These are phyloP conservation scores for Pilobolus umbonatus DNA, from an alignment of 192 early-diverging fungal genomes.

Conservation along the genomic window DNA sequence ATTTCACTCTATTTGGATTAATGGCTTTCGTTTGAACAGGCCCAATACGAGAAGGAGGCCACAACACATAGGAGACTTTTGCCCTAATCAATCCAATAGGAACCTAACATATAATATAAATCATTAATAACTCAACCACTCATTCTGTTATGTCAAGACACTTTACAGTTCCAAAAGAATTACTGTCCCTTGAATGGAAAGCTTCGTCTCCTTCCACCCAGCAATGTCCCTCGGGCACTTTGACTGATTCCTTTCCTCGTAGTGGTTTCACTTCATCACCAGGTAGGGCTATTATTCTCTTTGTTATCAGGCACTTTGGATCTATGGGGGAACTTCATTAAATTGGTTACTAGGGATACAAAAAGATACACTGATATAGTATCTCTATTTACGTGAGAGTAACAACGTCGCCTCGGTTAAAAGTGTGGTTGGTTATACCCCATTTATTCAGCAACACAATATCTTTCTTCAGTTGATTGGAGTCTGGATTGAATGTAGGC, in stretches of 20 bases:
- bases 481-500: slow-evolving; percentile 76
- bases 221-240: slow-evolving; percentile 72
- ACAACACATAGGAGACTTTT: slow-evolving; percentile 56
- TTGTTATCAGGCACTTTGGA: slow-evolving; percentile 67
- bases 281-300: slow-evolving; percentile 80
- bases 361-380: neutral
- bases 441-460: slow-evolving; percentile 63
- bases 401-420: slow-evolving; percentile 66
- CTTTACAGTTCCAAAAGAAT: slow-evolving; percentile 68
- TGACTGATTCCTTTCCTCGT: slow-evolving; percentile 31
- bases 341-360: neutral
- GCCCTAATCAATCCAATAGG: slow-evolving; percentile 64
- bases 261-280: slow-evolving; percentile 68
- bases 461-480: slow-evolving; percentile 56
- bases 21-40: slow-evolving; percentile 28
- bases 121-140: neutral
- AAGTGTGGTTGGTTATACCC: slow-evolving; percentile 41
- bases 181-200: slow-evolving; percentile 80
- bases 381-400: slow-evolving; percentile 39
- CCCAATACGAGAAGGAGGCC: slow-evolving; percentile 65
- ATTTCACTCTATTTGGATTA: slow-evolving; percentile 9
- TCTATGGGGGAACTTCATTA: slow-evolving; percentile 49
- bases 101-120: slow-evolving; percentile 34
- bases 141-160: neutral
- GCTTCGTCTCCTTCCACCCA: slow-evolving; percentile 87